Evolutionary conservation across 495 filamentous ascomycete genomes (phyloP), one percentile per base, ranked within the genome.

Genomic region (Penicillium coprophilum): DNA sequence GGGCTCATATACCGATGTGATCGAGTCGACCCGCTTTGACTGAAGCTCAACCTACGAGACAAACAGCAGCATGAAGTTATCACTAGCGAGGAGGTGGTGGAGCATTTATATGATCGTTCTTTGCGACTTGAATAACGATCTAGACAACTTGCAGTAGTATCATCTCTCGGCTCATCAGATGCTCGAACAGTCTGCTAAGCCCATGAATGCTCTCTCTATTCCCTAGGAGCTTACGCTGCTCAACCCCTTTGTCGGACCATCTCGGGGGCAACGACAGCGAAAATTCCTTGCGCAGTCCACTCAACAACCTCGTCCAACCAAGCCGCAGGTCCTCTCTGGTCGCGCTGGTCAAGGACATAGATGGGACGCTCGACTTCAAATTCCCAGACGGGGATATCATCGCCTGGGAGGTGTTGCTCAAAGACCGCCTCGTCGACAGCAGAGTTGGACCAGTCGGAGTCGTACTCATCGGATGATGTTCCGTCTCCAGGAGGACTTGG

Each of bases 261-360:
- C n/a, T 52, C 50, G 2, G 50, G 50, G n/a, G 24, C 27, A 41
- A 43, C 50, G 1, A 30, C 6, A 15, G n/a, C 36, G 21, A 30
- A 52, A 6, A 54, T 21, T 2, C 20, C 19, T 5, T 36, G 52
- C 1, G 41, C 53, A 20, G 47, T 40, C 57, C 53, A 50, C 6
- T 56, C 52, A 30, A 60, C 30, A 2, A 51, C n/a, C 6, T 38
- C n/a, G 11, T 60, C 57, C 21, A 60, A 17, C 52, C 38, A 56
- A 11, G 17, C 46, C 7, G 24, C 13, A 5, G 23, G 27, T 6
- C 45, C 57, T 15, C 7, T 13, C n/a, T 12, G 8, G 12, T 34
- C 31, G 13, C 2, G 19, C 3, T 12, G 10, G 5, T 52, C 9
- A 1, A 40, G 5, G 5, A 0, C 1, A 31, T 40, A 52, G 6